Base-by-base conservation (phyloP, 2,329 filamentous ascomycete species). In the Apiospora marii region DNA sequence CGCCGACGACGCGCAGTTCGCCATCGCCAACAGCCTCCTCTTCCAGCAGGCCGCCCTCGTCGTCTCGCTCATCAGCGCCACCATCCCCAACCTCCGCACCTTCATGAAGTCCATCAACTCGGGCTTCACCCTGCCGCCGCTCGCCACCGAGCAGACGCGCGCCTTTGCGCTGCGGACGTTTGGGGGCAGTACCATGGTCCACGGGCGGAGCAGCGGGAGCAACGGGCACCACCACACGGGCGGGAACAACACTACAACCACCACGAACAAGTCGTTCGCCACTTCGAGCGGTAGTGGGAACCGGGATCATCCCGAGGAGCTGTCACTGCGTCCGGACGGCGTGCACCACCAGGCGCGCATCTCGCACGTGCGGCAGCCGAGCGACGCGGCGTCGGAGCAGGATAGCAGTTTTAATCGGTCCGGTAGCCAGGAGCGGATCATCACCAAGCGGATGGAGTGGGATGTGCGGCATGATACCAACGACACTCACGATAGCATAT, bases 31-130 rank as follows among this genome's bases (percentile, higher is more conserved):
- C 67, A 74, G 72, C 22, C 68, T 77, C 1, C 69, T 77, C 1
- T 37, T 77, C 19, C 76, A 75, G 41, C 77, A 78, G 67, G 67
- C 70, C 30, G 75, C 76, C 68, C 58, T 78, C 8, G 49, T 72
- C 8, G 74, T 72, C 70, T 77, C 75, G 13, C 72, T 78, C 58
- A 74, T 76, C 19, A 77, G 75, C 14, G 76, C 76, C 10, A 77
- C 74, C 8, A 70, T 77, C 6, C 77, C 75, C 14, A 78, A 77
- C 72, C 51, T 77, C 24, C 76, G 74, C 34, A 75, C 74, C n/a
- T 77, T 77, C 46, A 70, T 77, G 48, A 76, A 73, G 58, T 75
- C 76, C 13, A 75, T 78, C 46, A 73, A 73, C 37, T 70, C 71
- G 7, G 71, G 73, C 22, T 73, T 76, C 67, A 67, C 68, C 19